These are phyloP conservation scores for Cystoderma amianthinum DNA, from an alignment of 768 basidiomycete genomes.

Conservation along the genomic window DNA sequence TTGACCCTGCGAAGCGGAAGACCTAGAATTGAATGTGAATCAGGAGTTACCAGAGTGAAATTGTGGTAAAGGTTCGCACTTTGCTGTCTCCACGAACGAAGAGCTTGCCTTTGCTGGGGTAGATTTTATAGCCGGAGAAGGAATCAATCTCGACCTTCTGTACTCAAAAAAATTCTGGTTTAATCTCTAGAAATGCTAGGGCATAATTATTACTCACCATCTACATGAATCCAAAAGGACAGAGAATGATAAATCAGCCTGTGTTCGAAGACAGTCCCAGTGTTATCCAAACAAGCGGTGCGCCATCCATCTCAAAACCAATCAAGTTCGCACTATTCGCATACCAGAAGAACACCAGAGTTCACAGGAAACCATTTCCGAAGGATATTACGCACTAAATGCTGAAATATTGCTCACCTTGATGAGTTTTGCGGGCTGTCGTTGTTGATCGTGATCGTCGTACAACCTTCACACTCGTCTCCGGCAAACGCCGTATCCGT, in stretches of 20 bases:
- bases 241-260: slow-evolving; percentile 8
- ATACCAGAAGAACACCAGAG: too few species aligned
- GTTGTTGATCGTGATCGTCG: neutral
- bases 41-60: neutral
- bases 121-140: slow-evolving; percentile 96
- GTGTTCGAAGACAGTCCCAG: slow-evolving; percentile 6
- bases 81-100: slow-evolving; percentile 97
- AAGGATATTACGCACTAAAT: slow-evolving; percentile 2
- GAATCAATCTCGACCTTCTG: slow-evolving; percentile 98
- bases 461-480: neutral
- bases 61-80: slow-evolving; percentile 34
- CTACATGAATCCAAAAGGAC: slow-evolving; percentile 19
- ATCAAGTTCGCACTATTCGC: too few species aligned
- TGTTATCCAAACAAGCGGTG: too few species aligned
- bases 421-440: slow-evolving; percentile 35
- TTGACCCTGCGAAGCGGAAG: slow-evolving; percentile 92
- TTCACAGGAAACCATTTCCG: too few species aligned
- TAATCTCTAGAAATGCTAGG: neutral
- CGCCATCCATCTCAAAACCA: too few species aligned
- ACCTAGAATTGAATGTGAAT: slow-evolving; percentile 39
- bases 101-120: slow-evolving; percentile 94
- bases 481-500: neutral
- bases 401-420: slow-evolving; percentile 48
- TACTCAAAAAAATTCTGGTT: slow-evolving; percentile 11
- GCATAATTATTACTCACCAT: slow-evolving; percentile 27